Evolutionary conservation across 768 basidiomycete species (phyloP), one percentile per base, ranked within the genome.

Genomic region (Lentinula edodes): DNA sequence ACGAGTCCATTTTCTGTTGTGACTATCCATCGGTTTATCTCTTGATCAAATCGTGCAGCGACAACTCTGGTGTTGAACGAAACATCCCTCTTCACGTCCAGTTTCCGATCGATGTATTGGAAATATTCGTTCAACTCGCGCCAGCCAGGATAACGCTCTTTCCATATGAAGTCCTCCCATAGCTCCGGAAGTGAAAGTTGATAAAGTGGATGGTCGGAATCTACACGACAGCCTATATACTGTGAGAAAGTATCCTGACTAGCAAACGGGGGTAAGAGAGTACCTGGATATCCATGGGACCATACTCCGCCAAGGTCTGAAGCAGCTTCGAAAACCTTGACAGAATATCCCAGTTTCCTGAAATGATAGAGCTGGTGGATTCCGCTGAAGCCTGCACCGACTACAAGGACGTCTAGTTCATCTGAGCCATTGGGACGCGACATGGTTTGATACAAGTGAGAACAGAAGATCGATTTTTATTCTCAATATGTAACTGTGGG

Each of bases 251-350:
- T 5, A 52, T 34, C 5, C 28, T 12, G 12, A 35, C 34, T 9
- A 5, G n/a, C 20, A 32, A 16, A 43, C 39, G 16, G 58, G 58
- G 55, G 56, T 59, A 51, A 41, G 28, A 28, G 28, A 43, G 15
- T 7, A 39, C 36, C 51, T 61, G 63, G 41, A 54, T 60, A 65
- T 34, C 53, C 38, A 42, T 64, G 63, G 58, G 62, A 55, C 66
- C 66, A 66, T 9, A 52, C 48, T 3, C 66, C 66, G 4, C 66
- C 66, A 35, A 66, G 23, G 46, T 61, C 61, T 16, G 54, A 43
- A 9, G 50, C 61, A 3, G 65, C 65, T 58, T 65, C 66, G 52
- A 63, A 62, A 12, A 65, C 28, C 35, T 56, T 62, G 53, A 63
- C 59, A 35, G 46, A 43, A 28, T 62, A 53, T 4, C 61, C 61